A percentile compares a stretch with the other conserved stretches of the same genome.
Evolutionary conservation across 495 filamentous ascomycete species (phyloP).

Genomic region (Penicillium coprophilum): DNA sequence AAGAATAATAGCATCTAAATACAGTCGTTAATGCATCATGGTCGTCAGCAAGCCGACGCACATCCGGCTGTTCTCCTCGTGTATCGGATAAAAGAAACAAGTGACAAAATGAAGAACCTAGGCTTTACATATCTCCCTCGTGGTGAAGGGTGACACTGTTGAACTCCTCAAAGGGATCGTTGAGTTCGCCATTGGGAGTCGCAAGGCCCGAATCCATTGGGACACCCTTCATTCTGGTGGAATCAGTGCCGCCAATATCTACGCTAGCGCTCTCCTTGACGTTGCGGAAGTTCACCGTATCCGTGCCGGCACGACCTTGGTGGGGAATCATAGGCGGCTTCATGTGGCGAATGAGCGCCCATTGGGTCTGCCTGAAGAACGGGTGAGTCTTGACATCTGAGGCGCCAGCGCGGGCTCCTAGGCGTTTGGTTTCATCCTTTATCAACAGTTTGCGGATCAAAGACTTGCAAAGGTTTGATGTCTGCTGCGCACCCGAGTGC

Average conservation of each 20-base stretch:
- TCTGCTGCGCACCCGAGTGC: slow-evolving; percentile 75
- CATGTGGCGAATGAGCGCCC: slow-evolving; percentile 95
- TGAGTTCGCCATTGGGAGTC: slow-evolving; percentile 78
- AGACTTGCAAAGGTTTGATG: slow-evolving; percentile 93
- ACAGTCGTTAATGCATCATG: slow-evolving; percentile 44
- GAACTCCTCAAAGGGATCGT: slow-evolving; percentile 98
- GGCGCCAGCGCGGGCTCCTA: slow-evolving; percentile 91
- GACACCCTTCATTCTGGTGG: slow-evolving; percentile 68
- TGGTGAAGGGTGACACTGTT: slow-evolving; percentile 98
- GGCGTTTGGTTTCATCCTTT: slow-evolving; percentile 93
- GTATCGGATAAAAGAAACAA: slow-evolving; percentile 19
- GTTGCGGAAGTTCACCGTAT: slow-evolving; percentile 94
- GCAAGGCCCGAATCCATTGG: slow-evolving; percentile 80
- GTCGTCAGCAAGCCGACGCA: slow-evolving; percentile 39
- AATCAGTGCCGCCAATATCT: slow-evolving; percentile 68
- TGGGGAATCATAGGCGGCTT: slow-evolving; percentile 98
- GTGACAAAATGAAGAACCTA: slow-evolving; percentile 15
- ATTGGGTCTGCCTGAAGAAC: slow-evolving; percentile 94
- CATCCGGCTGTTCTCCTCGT: slow-evolving; percentile 25
- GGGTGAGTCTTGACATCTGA: slow-evolving; percentile 96
- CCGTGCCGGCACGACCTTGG: slow-evolving; percentile 78
- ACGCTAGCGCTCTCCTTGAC: slow-evolving; percentile 97
- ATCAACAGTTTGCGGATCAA: slow-evolving; percentile 95
- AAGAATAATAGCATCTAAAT: slow-evolving; percentile 23
- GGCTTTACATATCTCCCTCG: slow-evolving; percentile 66